Base-by-base conservation (phyloP, 2,329 filamentous ascomycete genomes). In the Biscogniauxia mediterranea region DNA sequence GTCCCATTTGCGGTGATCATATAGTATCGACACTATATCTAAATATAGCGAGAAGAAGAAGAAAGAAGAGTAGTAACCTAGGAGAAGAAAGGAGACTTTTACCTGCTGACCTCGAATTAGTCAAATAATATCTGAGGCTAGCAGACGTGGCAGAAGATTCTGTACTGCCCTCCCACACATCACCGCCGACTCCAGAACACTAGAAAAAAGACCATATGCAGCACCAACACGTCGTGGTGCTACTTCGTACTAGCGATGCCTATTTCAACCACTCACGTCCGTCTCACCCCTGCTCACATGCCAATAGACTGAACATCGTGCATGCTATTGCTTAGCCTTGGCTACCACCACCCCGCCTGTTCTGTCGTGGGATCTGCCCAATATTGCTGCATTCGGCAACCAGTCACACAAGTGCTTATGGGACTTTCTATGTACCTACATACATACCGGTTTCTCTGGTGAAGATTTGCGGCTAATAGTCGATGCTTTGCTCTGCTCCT, bases 301-400 rank as follows among this genome's bases (percentile, higher is more conserved):
- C 61, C 62, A 66, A 66, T 65, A 66, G 61, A 65, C 57, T 49
- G 49, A 28, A 62, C 56, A 53, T 20, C 64, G 28, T 59, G 63
- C 64, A 65, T 61, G 38, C 54, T 56, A 58, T 25, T 57, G 28
- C 57, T 61, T 56, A 61, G 59, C 58, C 56, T 58, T 59, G 53
- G 52, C 52, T 54, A 42, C 54, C 54, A 46, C 7, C 54, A 32
- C n/a, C 54, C 26, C 25, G 52, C 20, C 52, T 28, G 55, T 42
- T 56, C 32, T 56, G 55, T 26, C 9, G 49, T 42, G n/a, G 20
- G 20, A 3, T 25, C 13, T 46, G 28, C 7, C 32, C 17, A 38
- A 15, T 26, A 20, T 38, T 42, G 7, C 49, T 38, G 55, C 25
- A 19, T 50, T 46, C 15, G 17, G 38, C 13, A 46, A 46, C 13